Evolutionary conservation across 2,329 filamentous ascomycete species (phyloP).

Genomic region (Xylaria sp.): DNA sequence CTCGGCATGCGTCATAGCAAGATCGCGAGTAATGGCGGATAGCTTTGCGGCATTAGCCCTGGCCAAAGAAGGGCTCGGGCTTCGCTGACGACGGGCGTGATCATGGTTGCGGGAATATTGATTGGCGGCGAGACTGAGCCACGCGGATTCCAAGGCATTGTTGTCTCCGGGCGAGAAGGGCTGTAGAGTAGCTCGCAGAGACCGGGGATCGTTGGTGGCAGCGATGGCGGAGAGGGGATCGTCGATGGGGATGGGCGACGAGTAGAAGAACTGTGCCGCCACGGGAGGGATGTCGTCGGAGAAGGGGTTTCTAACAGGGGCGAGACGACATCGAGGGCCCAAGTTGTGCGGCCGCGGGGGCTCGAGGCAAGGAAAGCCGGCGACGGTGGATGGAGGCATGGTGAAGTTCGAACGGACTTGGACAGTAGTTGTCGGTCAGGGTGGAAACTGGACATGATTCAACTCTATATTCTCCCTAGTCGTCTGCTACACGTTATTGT

Average conservation of each 20-base stretch:
- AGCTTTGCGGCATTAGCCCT: slow-evolving; percentile 54
- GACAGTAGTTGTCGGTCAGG: slow-evolving; percentile 10
- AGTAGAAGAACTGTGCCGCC: slow-evolving; percentile 85
- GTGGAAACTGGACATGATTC: slow-evolving; percentile 32
- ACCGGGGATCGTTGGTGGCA: slow-evolving; percentile 61
- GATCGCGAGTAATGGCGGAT: slow-evolving; percentile 54
- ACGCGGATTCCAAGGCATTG: slow-evolving; percentile 80
- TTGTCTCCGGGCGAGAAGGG: slow-evolving; percentile 86
- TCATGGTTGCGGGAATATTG: slow-evolving; percentile 62
- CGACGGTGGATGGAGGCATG: slow-evolving; percentile 44
- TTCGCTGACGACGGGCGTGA: slow-evolving; percentile 51
- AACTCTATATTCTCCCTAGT: slow-evolving; percentile 6
- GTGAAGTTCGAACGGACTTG: slow-evolving; percentile 20
- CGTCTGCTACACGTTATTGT: slow-evolving; percentile 20
- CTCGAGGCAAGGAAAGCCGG: slow-evolving; percentile 39
- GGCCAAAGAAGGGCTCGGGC: slow-evolving; percentile 50
- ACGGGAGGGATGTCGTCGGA: slow-evolving; percentile 64
- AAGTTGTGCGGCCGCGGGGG: slow-evolving; percentile 63
- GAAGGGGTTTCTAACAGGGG: slow-evolving; percentile 57
- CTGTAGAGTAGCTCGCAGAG: slow-evolving; percentile 71
- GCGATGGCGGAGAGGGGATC: slow-evolving; percentile 79
- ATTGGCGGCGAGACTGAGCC: slow-evolving; percentile 69
- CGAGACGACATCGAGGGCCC: slow-evolving; percentile 68
- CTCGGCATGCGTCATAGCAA: slow-evolving; percentile 60
- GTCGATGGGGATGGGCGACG: slow-evolving; percentile 83